Evolutionary conservation across 257 asterid species (phyloP).

Genomic region (Eucommia ulmoides): DNA sequence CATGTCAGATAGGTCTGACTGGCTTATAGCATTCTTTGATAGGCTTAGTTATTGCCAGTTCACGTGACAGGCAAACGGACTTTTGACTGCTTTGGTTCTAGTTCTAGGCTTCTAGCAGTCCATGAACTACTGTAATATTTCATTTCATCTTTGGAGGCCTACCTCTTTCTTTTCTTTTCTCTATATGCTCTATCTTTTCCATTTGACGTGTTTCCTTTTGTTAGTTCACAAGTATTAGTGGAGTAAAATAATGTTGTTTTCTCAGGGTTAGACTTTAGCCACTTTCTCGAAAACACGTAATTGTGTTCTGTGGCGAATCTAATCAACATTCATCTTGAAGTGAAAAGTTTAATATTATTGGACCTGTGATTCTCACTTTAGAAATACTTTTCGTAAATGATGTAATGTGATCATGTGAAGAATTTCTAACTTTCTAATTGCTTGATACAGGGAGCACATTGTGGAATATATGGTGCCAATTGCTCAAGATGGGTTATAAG

Average conservation of each 20-base stretch:
- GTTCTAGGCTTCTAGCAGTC: too few relatives aligned
- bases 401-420: background rate
- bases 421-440: background rate
- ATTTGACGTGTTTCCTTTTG: too few relatives aligned
- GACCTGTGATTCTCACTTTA: background rate
- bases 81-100: too few relatives aligned
- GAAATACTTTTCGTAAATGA: too few relatives aligned
- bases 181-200: too few relatives aligned
- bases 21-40: too few relatives aligned
- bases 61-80: background rate
- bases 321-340: background rate
- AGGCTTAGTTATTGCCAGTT: background rate
- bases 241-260: too few relatives aligned
- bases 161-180: too few relatives aligned
- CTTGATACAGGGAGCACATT: slow-evolving; percentile 43
- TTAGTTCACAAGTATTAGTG: too few relatives aligned
- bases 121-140: too few relatives aligned
- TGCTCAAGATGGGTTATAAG: slow-evolving; percentile 69
- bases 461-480: slow-evolving; percentile 79
- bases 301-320: background rate
- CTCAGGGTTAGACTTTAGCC: too few relatives aligned
- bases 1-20: background rate
- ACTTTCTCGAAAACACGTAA: background rate
- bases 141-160: too few relatives aligned
- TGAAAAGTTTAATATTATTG: background rate